Percentiles rank a stretch among this genome's conserved stretches.
Evolutionary conservation across 371 early-diverging fungal genomes (phyloP).

Genomic region (Mortierella polycephala): DNA sequence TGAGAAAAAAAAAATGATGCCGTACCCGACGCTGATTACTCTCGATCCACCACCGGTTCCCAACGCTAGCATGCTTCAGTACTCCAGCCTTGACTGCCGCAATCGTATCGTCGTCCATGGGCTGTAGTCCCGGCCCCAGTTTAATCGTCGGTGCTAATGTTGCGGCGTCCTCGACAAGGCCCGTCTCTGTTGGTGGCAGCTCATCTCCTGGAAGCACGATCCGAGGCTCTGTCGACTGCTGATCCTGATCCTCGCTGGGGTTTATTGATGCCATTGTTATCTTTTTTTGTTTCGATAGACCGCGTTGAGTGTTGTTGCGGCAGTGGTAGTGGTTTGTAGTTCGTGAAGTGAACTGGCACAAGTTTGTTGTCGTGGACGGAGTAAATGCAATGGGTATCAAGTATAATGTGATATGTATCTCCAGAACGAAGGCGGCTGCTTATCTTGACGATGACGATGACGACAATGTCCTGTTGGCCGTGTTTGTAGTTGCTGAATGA

Average conservation of each 20-base stretch:
- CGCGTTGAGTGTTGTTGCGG: background rate
- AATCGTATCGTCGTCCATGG: slow-evolving; percentile 66
- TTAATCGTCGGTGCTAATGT: slow-evolving; percentile 25
- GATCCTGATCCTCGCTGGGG: slow-evolving; percentile 9
- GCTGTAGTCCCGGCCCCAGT: slow-evolving; percentile 89
- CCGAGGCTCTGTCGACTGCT: slow-evolving; percentile 4
- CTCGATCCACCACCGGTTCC: slow-evolving; percentile 84
- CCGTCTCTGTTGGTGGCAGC: slow-evolving; percentile 25
- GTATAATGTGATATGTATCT: no score
- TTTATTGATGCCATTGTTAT: slow-evolving; percentile 28
- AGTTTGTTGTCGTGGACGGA: no score
- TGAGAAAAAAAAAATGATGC: background rate
- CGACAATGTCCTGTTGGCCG: no score
- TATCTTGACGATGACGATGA: no score
- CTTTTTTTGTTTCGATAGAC: background rate
- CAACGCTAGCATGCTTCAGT: slow-evolving; percentile 62
- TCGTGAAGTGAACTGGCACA: background rate
- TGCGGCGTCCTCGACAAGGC: slow-evolving; percentile 19
- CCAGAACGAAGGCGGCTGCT: no score
- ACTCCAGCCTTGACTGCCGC: slow-evolving; percentile 82
- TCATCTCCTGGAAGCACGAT: slow-evolving; percentile 50
- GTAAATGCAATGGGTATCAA: no score
- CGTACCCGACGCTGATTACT: slow-evolving; percentile 82
- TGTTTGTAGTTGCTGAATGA: no score
- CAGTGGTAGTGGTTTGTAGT: background rate